phyloP scores from a whole-genome alignment of 2,329 filamentous ascomycete genomes.

The Beauveria sp. region DNA sequence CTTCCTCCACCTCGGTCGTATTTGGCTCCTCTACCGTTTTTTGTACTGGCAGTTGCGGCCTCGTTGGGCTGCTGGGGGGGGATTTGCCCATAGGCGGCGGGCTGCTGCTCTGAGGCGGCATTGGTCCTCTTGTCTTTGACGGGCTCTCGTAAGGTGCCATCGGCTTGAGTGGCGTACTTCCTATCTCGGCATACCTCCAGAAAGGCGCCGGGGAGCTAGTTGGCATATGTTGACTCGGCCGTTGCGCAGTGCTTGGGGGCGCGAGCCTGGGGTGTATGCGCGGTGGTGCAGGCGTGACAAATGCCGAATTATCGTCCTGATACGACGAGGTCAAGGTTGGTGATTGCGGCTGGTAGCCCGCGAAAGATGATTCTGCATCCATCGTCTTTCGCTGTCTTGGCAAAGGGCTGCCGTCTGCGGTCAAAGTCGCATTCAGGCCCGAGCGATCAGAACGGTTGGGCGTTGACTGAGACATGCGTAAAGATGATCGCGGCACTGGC shows the following conservation, averaged over 20 bases:
- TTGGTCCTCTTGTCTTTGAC: slow-evolving; percentile 36
- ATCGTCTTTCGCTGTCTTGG: slow-evolving; percentile 48
- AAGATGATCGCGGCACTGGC: slow-evolving; percentile 44
- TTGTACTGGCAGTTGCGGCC: slow-evolving; percentile 26
- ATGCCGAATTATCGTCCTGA: slow-evolving; percentile 51
- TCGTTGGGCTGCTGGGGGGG: slow-evolving; percentile 44
- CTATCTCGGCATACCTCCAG: slow-evolving; percentile 77
- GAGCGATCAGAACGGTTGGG: slow-evolving; percentile 43
- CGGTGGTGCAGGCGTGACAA: slow-evolving; percentile 66
- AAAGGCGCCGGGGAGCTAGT: slow-evolving; percentile 80
- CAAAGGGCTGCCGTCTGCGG: slow-evolving; percentile 54
- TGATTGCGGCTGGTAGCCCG: slow-evolving; percentile 47
- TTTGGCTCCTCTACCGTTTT: slow-evolving; percentile 20
- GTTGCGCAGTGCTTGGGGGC: slow-evolving; percentile 71
- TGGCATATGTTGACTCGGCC: slow-evolving; percentile 78
- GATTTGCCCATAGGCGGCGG: slow-evolving; percentile 44
- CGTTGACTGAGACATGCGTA: slow-evolving; percentile 47
- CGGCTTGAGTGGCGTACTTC: slow-evolving; percentile 59
- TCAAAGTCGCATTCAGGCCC: slow-evolving; percentile 30
- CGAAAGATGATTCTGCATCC: slow-evolving; percentile 36
- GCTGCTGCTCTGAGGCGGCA: slow-evolving; percentile 50
- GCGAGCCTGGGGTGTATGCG: slow-evolving; percentile 67
- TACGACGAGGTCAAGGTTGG: slow-evolving; percentile 56
- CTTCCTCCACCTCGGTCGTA: slow-evolving; percentile 29
- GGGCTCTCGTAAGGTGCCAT: slow-evolving; percentile 50